phyloP scores from a whole-genome alignment of 768 basidiomycete genomes.

The Pisolithus orientalis region DNA sequence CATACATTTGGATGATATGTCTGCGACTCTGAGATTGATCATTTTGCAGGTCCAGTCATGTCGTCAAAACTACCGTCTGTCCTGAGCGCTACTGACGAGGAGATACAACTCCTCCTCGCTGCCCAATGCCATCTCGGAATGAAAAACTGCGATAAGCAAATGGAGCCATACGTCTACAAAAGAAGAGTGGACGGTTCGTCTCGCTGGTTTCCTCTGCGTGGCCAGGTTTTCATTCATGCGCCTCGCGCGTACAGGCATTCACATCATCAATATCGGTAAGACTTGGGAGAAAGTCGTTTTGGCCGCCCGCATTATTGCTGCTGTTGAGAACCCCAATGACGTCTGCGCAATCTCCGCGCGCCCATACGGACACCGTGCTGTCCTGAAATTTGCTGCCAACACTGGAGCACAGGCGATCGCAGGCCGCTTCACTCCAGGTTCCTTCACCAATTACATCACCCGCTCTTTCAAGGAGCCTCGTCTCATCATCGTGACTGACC shows the following conservation, averaged over 20 bases:
- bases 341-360: conserved; percentile 97
- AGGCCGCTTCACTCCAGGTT: conserved; percentile 98
- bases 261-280: conserved; percentile 98
- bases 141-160: conserved; percentile 99
- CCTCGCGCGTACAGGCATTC: conserved; percentile 59
- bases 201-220: not conserved
- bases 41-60: conserved; percentile 35
- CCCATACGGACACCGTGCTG: conserved; percentile 98
- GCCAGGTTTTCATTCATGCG: conserved; percentile 10
- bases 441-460: conserved; percentile 99
- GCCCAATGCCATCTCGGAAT: conserved; percentile 96
- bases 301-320: conserved; percentile 95
- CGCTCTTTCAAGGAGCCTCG: conserved; percentile 99
- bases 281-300: conserved; percentile 99
- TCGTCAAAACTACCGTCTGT: conserved; percentile 92
- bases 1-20: conserved; percentile 23
- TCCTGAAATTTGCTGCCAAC: conserved; percentile 97
- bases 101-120: conserved; percentile 90
- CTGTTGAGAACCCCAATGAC: conserved; percentile 97
- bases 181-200: conserved; percentile 86
- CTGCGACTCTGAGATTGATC: conserved; percentile 18
- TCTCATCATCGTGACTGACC: conserved; percentile 96
- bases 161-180: conserved; percentile 98
- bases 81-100: conserved; percentile 93
- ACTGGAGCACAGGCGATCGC: conserved; percentile 99